Conservation (phyloP, 768 basidiomycete species). For the Dentipellis sp. region DNA sequence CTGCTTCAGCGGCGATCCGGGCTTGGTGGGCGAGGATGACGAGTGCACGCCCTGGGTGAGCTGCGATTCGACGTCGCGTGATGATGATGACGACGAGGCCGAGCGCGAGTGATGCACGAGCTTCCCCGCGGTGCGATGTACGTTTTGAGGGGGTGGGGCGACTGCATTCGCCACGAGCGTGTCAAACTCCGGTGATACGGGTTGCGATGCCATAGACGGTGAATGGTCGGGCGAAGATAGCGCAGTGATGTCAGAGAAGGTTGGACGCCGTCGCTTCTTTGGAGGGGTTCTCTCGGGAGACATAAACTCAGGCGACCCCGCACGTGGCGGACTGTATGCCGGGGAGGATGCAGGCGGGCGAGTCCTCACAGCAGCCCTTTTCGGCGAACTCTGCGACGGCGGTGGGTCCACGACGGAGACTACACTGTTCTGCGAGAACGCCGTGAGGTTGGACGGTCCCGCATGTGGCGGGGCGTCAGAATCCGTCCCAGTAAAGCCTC, state of each 20-base stretch:
- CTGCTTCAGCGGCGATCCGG: neutral
- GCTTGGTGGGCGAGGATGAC: neutral
- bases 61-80: constrained; percentile 50
- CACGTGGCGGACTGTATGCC: neutral
- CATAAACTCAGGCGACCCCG: neutral
- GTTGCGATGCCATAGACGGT: neutral
- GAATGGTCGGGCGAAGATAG: neutral
- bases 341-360: neutral
- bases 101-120: neutral
- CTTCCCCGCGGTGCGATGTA: neutral
- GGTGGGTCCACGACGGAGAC: too few relatives aligned
- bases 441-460: too few relatives aligned
- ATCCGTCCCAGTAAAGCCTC: neutral
- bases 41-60: neutral
- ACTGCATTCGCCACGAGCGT: constrained; percentile 33
- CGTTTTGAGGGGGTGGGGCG: constrained; percentile 16
- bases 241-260: neutral
- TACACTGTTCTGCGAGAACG: too few relatives aligned
- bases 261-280: neutral
- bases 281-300: neutral
- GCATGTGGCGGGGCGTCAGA: neutral
- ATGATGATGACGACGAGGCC: constrained; percentile 82
- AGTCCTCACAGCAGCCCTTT: neutral
- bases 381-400: neutral
- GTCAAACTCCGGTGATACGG: neutral